Evolutionary conservation across 2,329 filamentous ascomycete species (phyloP).

Genomic region (Blastomyces silverae): DNA sequence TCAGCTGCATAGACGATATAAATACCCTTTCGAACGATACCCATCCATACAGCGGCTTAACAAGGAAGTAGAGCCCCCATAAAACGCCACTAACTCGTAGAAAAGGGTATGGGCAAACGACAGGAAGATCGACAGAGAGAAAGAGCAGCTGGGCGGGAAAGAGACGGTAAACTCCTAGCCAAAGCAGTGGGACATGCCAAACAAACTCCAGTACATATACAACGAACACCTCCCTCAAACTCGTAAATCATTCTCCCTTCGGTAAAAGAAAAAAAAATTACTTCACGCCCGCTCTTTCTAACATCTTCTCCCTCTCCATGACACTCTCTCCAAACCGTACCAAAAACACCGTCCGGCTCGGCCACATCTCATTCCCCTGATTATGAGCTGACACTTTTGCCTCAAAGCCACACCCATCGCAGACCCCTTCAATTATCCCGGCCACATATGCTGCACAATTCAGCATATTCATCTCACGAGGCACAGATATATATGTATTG

Average conservation of each 20-base stretch:
- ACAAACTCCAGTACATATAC: not conserved
- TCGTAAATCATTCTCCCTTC: not conserved
- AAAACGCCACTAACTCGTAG: not conserved
- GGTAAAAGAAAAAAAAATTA: conserved; percentile 22
- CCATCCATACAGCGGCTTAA: not conserved
- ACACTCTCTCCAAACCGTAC: conserved; percentile 90
- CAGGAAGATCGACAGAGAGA: not conserved
- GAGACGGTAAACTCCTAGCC: not conserved
- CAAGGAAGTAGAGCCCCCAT: not conserved
- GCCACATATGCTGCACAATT: conserved; percentile 96
- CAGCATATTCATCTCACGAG: conserved; percentile 90
- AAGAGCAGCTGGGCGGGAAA: not conserved
- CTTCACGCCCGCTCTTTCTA: conserved; percentile 56
- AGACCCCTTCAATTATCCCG: conserved; percentile 90
- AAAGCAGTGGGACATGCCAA: not conserved
- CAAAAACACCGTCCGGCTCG: conserved; percentile 89
- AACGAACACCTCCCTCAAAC: not conserved
- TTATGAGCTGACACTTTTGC: conserved; percentile 87
- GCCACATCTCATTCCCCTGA: conserved; percentile 74
- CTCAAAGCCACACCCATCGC: conserved; percentile 84
- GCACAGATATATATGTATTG: conserved; percentile 87
- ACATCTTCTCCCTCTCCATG: conserved; percentile 78
- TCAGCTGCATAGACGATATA: conserved; percentile 1
- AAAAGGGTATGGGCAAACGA: not conserved
- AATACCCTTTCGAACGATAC: not conserved